Base-by-base conservation (phyloP, 371 early-diverging fungal genomes). In the Saksenaea vasiformis region DNA sequence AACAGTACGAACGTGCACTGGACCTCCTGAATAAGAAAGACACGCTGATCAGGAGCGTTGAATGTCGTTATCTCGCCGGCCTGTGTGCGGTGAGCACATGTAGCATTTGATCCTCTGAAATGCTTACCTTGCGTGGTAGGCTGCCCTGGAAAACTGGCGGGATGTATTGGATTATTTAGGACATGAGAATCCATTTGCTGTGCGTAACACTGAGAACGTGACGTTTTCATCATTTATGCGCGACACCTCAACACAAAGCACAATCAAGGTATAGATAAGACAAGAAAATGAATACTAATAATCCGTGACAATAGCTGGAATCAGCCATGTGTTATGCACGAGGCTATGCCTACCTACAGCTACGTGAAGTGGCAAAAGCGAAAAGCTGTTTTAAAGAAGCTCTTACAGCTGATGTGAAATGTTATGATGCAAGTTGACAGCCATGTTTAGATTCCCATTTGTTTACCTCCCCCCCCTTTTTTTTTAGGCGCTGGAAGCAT, bases 371-470 rank as follows among this genome's bases (percentile, higher is more conserved):
- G 5, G 72, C 66, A 5, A 67, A 69, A 26, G 92, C 92, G 7
- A 85, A 85, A 56, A 82, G 82, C 17, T 79, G 82, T 60, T 91
- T 85, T 61, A 84, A 85, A 56, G 86, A 90, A 58, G 87, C 93
- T 3, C 72, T 91, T 14, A 56, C 28, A 5, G 67, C 82, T 0
- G 93, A 93, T 69, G 83, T 87, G 11, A 85, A 87, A 61, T 91
- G 90, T 59, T 87, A 79, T 61, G 91, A 89, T 72, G 84, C 76
- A 64, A 51, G 62, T 61, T 24, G n/a, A n/a, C n/a, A n/a, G n/a
- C n/a, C n/a, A n/a, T n/a, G n/a, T n/a, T n/a, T n/a, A n/a, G n/a
- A n/a, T n/a, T n/a, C n/a, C n/a, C n/a, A n/a, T n/a, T n/a, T n/a
- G n/a, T n/a, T n/a, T n/a, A n/a, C n/a, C n/a, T n/a, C n/a, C n/a